Evolutionary conservation across 2,329 filamentous ascomycete species (phyloP), one percentile per base, ranked within the genome.

Genomic region (Thermoascus crustaceus): DNA sequence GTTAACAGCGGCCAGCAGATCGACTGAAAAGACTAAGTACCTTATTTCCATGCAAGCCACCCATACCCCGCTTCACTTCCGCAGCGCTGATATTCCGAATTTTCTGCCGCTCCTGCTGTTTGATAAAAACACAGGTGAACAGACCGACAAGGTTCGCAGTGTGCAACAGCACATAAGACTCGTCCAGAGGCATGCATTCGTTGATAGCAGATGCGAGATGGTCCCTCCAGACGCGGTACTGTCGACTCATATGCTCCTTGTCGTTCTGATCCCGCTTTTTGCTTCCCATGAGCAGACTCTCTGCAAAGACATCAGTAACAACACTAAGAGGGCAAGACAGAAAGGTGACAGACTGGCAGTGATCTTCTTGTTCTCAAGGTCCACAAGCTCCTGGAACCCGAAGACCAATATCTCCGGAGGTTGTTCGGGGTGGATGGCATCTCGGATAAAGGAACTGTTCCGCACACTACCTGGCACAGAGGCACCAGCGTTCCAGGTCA

Each of bases 401-500:
- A 98, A 98, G 1, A 96, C 76, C 2, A 96, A 65, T 32, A 98
- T 87, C 48, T 96, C 91, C 0, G 91, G 86, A 5, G 82, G 78
- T 24, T 81, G 75, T 42, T 82, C 80, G n/a, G 75, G 76, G 44
- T 80, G 75, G 17, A 98, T 69, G 10, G 94, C 72, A 38, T 89
- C 78, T 45, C 79, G 78, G 52, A 96, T 83, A 58, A 96, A 96
- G 27, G 72, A 71, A 7, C 76, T 75, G 50, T 94, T 85, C 36
- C 83, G 75, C 21, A 96, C 67, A 51, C 80, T 84, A 39, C 78
- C 80, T 0, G 91, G 91, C n/a, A 91, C 94, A 10, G 82, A 82
- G n/a, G 91, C 91, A 1, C 91, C 91, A 1, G 88, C 89, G 57
- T 98, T 98, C 91, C 91, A 98, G 0, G 88, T 95, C 68, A 96